Evolutionary conservation across 2,329 filamentous ascomycete genomes (phyloP).

Genomic region (Xylariaceae sp.): DNA sequence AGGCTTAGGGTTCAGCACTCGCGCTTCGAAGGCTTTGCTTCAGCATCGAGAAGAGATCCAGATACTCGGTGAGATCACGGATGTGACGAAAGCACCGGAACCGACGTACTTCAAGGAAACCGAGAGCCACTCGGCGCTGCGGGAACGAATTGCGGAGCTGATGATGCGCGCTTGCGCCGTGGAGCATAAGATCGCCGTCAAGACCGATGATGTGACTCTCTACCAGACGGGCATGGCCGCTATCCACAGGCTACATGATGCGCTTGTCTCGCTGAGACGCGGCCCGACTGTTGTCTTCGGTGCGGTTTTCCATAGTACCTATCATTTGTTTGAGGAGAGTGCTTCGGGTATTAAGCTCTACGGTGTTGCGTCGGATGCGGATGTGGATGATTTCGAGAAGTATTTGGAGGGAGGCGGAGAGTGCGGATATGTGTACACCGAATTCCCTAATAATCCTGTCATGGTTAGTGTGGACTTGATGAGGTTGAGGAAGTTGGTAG

Average conservation of each 20-base stretch:
- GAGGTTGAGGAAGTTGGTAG: conserved; percentile 38
- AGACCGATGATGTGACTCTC: conserved; percentile 45
- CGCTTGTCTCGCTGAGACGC: conserved; percentile 33
- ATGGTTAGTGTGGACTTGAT: conserved; percentile 39
- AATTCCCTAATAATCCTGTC: conserved; percentile 48
- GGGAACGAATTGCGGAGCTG: conserved; percentile 39
- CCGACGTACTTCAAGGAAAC: conserved; percentile 38
- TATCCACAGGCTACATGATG: conserved; percentile 41
- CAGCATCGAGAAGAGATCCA: conserved; percentile 31
- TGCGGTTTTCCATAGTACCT: conserved; percentile 48
- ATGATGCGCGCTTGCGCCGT: conserved; percentile 38
- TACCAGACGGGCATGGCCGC: conserved; percentile 53
- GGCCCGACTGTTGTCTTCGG: conserved; percentile 43
- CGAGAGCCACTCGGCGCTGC: conserved; percentile 35
- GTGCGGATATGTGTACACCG: conserved; percentile 45
- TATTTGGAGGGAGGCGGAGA: conserved; percentile 39
- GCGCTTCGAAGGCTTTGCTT: conserved; percentile 43
- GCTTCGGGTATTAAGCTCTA: conserved; percentile 45
- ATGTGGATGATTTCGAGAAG: conserved; percentile 41
- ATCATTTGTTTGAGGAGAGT: conserved; percentile 43
- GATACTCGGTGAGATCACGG: conserved; percentile 31
- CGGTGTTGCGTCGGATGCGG: conserved; percentile 37
- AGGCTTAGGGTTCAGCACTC: conserved; percentile 44
- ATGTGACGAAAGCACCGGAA: conserved; percentile 21
- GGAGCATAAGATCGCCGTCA: conserved; percentile 20